Evolutionary conservation across 2,329 filamentous ascomycete genomes (phyloP).

Genomic region (Akanthomyces dipterigenus): DNA sequence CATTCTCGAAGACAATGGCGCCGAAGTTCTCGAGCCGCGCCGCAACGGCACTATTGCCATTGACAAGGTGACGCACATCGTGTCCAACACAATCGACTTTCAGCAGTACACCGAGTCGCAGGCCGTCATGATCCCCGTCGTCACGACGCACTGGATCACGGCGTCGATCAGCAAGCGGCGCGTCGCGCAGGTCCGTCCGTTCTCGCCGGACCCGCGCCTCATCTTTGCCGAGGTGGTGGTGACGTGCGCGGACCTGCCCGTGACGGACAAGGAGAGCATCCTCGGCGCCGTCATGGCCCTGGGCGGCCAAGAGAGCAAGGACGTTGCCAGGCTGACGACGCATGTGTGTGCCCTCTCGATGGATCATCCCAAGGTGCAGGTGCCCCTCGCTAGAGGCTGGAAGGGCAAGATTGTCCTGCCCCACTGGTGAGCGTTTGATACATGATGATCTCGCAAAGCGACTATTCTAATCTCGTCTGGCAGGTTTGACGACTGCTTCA

Average conservation of each 20-base stretch:
- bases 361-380: slow-evolving; percentile 63
- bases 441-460: background rate
- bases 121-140: slow-evolving; percentile 74
- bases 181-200: slow-evolving; percentile 71
- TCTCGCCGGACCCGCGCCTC: slow-evolving; percentile 82
- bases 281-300: slow-evolving; percentile 82
- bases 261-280: slow-evolving; percentile 85
- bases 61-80: slow-evolving; percentile 45
- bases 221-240: slow-evolving; percentile 83
- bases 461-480: background rate
- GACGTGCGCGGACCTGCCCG: slow-evolving; percentile 76
- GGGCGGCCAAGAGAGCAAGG: slow-evolving; percentile 72
- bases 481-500: slow-evolving; percentile 95
- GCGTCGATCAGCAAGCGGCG: slow-evolving; percentile 63
- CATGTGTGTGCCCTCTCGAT: slow-evolving; percentile 80
- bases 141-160: slow-evolving; percentile 75
- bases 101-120: slow-evolving; percentile 72
- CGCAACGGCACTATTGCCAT: slow-evolving; percentile 43
- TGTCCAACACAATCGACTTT: slow-evolving; percentile 79
- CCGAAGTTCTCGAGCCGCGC: slow-evolving; percentile 38
- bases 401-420: slow-evolving; percentile 81
- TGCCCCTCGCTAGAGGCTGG: slow-evolving; percentile 57
- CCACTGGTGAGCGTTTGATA: slow-evolving; percentile 61
- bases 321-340: slow-evolving; percentile 68
- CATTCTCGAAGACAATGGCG: slow-evolving; percentile 43